These are phyloP conservation scores for Blastomyces percursus DNA, from an alignment of 2,329 filamentous ascomycete genomes.

Conservation along the genomic window DNA sequence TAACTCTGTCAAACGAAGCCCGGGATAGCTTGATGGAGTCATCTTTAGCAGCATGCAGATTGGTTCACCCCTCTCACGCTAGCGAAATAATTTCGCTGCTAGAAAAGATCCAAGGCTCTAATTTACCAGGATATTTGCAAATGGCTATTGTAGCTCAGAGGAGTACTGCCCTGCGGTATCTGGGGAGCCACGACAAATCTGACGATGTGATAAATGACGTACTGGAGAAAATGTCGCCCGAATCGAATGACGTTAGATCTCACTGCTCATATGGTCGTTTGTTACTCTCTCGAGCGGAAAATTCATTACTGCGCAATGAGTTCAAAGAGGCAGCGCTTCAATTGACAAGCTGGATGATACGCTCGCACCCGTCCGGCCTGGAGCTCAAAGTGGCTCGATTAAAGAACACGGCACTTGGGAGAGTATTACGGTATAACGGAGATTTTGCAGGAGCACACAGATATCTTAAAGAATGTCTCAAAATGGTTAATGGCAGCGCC, in stretches of 20 bases:
- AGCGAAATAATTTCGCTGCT: not conserved
- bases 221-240: not conserved
- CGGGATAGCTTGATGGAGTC: not conserved
- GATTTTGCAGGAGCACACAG: not conserved
- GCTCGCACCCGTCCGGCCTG: not conserved
- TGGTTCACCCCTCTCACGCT: not conserved
- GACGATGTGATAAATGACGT: not conserved
- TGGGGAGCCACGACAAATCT: not conserved
- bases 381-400: not conserved
- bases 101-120: not conserved
- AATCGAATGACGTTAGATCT: not conserved
- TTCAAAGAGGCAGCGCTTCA: not conserved
- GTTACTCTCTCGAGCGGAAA: not conserved
- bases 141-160: not conserved
- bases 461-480: not conserved
- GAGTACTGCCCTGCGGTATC: not conserved
- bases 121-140: not conserved
- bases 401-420: not conserved
- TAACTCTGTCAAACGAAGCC: not conserved
- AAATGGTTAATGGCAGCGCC: not conserved
- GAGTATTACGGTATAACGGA: not conserved
- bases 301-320: not conserved
- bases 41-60: constrained; percentile 1
- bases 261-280: not conserved
- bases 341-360: not conserved